Evolutionary conservation across 1,139 yeast species (phyloP), one percentile per base, ranked within the genome.

Genomic region (Kodamaea plutei): DNA sequence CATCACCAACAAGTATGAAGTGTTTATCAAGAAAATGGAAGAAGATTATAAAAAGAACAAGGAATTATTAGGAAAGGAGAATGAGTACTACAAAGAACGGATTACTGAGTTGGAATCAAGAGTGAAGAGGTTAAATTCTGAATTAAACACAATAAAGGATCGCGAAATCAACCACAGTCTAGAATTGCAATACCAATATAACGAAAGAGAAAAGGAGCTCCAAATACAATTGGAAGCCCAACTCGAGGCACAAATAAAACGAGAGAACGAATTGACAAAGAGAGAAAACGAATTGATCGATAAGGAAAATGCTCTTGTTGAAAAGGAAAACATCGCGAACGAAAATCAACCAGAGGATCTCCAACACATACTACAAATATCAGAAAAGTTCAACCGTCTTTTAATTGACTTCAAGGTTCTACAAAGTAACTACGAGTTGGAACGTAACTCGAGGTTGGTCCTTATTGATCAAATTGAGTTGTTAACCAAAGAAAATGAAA

Each of bases 381-480:
- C 50, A 17, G 50, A 48, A 8, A 59, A 55, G 39, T 63, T 59
- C 45, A 48, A 54, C 32, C 52, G 56, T 31, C 45, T 68, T 22
- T 36, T 56, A 25, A 64, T 53, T 40, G 68, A 58, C 48, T 69
- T 44, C 53, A 64, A 47, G 46, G 60, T 58, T 13, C 61, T 56
- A 33, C 62, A 55, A 50, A 65, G 63, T 46, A 64, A 62, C 46
- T 70, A 44, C 43, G 73, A 58, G 50, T 53, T 75, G 20, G 75
- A 71, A 45, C 63, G 64, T 38, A 74, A 69, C 39, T 69, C 73
- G 34, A 74, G 73, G 40, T 52, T 71, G 38, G 60, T 70, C 25
- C 64, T 75, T 31, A 71, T 75, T 36, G 79, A 73, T 43, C 79
- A 75, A 52, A 59, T 75, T 26, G 81, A 75, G 44, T 57, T 55